These are phyloP conservation scores for Goniomonas avonlea DNA, from an alignment of 78 protist genomes.

Conservation along the genomic window DNA sequence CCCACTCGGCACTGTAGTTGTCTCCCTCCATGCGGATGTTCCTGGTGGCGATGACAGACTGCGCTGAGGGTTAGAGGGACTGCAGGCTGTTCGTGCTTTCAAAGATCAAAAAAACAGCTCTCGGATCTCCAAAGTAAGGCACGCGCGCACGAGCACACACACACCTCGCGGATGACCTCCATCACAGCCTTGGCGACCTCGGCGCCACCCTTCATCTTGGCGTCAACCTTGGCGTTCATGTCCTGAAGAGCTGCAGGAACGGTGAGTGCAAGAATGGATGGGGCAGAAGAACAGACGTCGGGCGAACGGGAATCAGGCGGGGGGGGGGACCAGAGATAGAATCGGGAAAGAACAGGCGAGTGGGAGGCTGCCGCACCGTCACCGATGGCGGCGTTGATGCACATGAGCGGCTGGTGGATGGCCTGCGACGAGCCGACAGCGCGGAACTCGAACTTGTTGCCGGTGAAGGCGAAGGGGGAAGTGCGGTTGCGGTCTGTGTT, in stretches of 20 bases:
- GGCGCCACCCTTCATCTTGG: background rate
- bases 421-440: constrained; percentile 81
- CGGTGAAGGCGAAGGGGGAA: constrained; percentile 85
- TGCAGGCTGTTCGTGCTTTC: no score
- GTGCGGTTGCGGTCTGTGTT: constrained; percentile 89
- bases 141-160: no score
- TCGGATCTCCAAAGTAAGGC: no score
- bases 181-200: constrained; percentile 38
- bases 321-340: no score
- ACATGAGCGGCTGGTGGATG: constrained; percentile 42
- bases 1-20: no score
- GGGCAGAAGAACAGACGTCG: background rate
- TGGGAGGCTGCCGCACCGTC: no score
- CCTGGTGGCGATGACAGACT: no score
- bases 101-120: no score
- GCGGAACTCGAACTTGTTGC: constrained; percentile 75
- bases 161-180: constrained; percentile 48
- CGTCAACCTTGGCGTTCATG: constrained; percentile 36
- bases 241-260: constrained; percentile 48
- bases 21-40: no score
- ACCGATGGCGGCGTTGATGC: constrained; percentile 47
- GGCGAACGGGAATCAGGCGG: background rate
- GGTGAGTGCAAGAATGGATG: background rate
- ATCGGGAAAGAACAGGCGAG: no score
- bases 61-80: no score